These are phyloP conservation scores for Phtheirospermum japonicum DNA, from an alignment of 257 asterid species.

Conservation along the genomic window DNA sequence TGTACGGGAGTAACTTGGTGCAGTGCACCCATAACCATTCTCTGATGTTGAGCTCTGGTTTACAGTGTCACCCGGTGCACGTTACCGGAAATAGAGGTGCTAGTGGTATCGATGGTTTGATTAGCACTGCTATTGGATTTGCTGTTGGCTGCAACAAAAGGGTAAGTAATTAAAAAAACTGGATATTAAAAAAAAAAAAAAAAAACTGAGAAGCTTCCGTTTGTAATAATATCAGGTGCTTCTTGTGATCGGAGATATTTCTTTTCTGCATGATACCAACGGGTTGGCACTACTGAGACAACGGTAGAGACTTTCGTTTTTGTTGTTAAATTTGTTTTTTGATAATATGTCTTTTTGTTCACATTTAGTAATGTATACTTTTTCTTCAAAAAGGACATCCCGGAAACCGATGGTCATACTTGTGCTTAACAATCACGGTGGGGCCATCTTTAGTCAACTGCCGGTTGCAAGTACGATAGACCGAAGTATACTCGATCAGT, in stretches of 20 bases:
- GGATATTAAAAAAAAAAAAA: background rate
- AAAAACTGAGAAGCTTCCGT: background rate
- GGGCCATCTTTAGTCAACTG: slow-evolving; percentile 95
- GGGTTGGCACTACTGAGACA: slow-evolving; percentile 75
- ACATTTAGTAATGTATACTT: slow-evolving; percentile 6
- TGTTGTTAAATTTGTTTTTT: background rate
- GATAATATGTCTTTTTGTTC: slow-evolving; percentile 7
- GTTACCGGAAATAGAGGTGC: slow-evolving; percentile 93
- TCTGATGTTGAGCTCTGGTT: slow-evolving; percentile 49
- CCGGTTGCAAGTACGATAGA: slow-evolving; percentile 66
- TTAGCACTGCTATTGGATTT: slow-evolving; percentile 90
- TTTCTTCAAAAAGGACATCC: slow-evolving; percentile 42
- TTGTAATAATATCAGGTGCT: slow-evolving; percentile 47
- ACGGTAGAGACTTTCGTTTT: slow-evolving; percentile 40
- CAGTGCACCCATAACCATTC: slow-evolving; percentile 43
- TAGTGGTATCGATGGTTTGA: slow-evolving; percentile 96
- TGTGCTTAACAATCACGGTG: slow-evolving; percentile 91
- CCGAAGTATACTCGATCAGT: slow-evolving; percentile 64
- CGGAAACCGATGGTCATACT: slow-evolving; percentile 85
- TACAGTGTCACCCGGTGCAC: slow-evolving; percentile 73
- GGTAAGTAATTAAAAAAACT: slow-evolving; percentile 47
- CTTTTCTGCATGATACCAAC: slow-evolving; percentile 92
- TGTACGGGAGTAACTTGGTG: slow-evolving; percentile 69
- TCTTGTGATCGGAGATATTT: slow-evolving; percentile 80
- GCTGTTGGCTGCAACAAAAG: slow-evolving; percentile 90